Percentiles rank a stretch among this genome's conserved stretches.
Conservation (phyloP, 2,329 filamentous ascomycete genomes). For the Pezicula neosporulosa region DNA sequence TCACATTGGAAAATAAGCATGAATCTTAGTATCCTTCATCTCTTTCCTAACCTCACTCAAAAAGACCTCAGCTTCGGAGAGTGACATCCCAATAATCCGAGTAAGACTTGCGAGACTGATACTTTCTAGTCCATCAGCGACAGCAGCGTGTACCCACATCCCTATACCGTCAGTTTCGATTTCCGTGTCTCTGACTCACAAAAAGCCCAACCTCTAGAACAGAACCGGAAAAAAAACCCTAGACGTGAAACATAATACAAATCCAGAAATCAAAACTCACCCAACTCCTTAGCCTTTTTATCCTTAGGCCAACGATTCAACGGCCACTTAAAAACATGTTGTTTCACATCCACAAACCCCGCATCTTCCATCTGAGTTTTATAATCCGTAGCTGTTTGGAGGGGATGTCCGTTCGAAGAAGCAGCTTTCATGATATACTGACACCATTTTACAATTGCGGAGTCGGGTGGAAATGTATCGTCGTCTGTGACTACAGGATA, state of each 20-base stretch:
- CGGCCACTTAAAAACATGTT: background rate
- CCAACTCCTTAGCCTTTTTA: background rate
- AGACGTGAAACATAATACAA: background rate
- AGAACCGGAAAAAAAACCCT: no score
- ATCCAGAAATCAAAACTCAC: background rate
- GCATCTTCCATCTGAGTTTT: conserved; percentile 1
- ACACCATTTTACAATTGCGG: background rate
- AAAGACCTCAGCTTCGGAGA: conserved; percentile 26
- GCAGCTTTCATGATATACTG: conserved; percentile 27
- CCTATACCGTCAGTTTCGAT: background rate
- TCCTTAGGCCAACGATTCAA: background rate
- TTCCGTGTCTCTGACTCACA: no score
- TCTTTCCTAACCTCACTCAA: conserved; percentile 27
- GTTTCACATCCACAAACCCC: conserved; percentile 11
- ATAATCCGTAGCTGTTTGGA: conserved; percentile 19
- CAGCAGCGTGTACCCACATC: background rate
- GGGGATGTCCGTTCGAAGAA: conserved; percentile 23
- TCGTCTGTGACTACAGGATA: conserved; percentile 28
- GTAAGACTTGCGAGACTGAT: background rate
- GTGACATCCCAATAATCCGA: conserved; percentile 4
- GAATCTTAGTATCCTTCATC: conserved; percentile 25
- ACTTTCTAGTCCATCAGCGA: background rate
- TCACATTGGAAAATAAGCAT: conserved; percentile 15
- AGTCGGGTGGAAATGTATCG: conserved; percentile 12
- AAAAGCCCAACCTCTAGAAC: no score